Evolutionary conservation across 2,329 filamentous ascomycete species (phyloP), one percentile per base, ranked within the genome.

Genomic region (Mollisia scopiformis): DNA sequence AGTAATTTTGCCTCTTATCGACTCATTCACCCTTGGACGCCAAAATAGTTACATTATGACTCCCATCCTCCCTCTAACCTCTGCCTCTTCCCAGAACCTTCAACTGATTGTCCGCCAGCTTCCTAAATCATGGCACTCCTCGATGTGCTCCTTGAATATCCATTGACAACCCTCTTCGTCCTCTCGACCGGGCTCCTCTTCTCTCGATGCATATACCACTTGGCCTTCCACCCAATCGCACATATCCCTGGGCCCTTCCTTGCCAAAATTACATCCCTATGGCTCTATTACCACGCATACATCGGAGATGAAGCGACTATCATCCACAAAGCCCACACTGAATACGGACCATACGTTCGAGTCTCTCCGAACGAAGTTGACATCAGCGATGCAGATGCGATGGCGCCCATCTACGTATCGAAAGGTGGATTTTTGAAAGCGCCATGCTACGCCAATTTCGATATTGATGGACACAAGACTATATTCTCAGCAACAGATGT

Each of bases 391-490:
- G 63, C 67, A 2, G 66, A 71, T 49, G 73, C 75, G 8, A 62
- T 72, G 21, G 72, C 76, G 0, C 73, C 79, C 1, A 83, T 86
- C 31, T 86, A 87, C 68, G 69, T 79, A 13, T 73, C 76, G 2
- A 78, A 75, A 37, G 82, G 83, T 3, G 83, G 84, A 1, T 85
- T 86, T 56, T 69, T 72, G 0, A 86, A 87, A 68, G 76, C 81
- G 1, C 65, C 70, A 0, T 80, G 76, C 59, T 86, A 86, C 68
- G 70, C 72, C 0, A 86, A 86, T 63, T 86, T 86, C 65, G 80
- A 85, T 60, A 82, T 85, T 19, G 83, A 85, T 64, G 81, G 80
- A 0, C 80, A 82, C 65, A 71, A 76, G 28, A 82, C 82, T 1
- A 80, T 87, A 35, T 87, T 87, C 71, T 81, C 78, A 3, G 78